Conservation (phyloP, 2,329 filamentous ascomycete genomes). For the Dendryphion nanum region DNA sequence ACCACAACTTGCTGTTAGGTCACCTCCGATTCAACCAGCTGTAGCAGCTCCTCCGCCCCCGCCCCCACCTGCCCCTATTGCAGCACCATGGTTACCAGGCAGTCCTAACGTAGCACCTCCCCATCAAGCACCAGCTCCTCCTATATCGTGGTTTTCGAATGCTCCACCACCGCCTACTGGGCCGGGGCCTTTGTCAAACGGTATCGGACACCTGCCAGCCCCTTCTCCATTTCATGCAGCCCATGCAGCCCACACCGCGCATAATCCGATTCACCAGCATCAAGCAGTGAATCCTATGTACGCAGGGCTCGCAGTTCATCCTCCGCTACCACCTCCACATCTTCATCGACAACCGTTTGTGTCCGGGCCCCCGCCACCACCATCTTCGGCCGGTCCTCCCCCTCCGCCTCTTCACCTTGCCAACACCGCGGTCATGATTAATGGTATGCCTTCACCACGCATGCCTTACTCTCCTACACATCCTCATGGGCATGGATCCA, state of each 20-base stretch:
- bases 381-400: conserved; percentile 25
- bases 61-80: conserved; percentile 8
- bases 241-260: no score
- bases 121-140: conserved; percentile 29
- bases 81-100: conserved; percentile 23
- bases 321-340: no score
- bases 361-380: conserved; percentile 28
- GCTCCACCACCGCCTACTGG: conserved; percentile 25
- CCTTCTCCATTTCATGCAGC: neutral
- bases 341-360: no score
- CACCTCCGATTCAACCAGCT: conserved; percentile 26
- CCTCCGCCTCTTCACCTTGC: conserved; percentile 35
- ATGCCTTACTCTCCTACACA: conserved; percentile 38
- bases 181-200: conserved; percentile 3
- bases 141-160: conserved; percentile 29
- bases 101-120: conserved; percentile 14
- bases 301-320: no score
- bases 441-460: conserved; percentile 40
- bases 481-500: conserved; percentile 30
- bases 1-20: conserved; percentile 32
- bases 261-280: conserved; percentile 23
- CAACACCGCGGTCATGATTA: conserved; percentile 26
- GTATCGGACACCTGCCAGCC: conserved; percentile 20
- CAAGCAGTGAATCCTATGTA: conserved; percentile 37
- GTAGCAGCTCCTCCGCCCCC: conserved; percentile 11